Evolutionary conservation across 1,284 basidiomycete species (phyloP), one percentile per base, ranked within the genome.

Genomic region (Cutaneotrichosporon sp.): DNA sequence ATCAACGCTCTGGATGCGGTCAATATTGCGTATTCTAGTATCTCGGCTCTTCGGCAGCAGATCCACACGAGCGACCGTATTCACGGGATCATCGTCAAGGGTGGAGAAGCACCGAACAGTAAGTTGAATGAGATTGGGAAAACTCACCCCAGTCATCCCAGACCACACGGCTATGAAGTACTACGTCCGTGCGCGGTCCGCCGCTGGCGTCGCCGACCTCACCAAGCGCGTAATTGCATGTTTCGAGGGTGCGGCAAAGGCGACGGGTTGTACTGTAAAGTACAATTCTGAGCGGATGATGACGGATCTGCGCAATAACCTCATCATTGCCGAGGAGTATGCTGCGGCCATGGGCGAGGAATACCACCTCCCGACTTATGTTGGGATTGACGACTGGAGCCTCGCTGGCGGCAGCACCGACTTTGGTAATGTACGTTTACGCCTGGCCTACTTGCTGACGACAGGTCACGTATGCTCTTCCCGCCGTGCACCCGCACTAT

Each of bases 1-100:
- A 84, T 85, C 64, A 93, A 93, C 73, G 91, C 91, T 5, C 85
- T 91, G 50, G 91, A 92, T 76, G 92, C 90, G 0, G 91, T 89
- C 2, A 88, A 91, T 70, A 80, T 90, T 18, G 89, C 90, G 3
- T 94, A 94, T 78, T 85, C 85, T 9, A 84, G 85, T 63, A 84
- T 94, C 53, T 88, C 89, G 10, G 86, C 86, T 2, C 82, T 94
- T 52, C 85, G 91, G 16, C 90, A 90, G 76, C 88, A 91, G 78
- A 26, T 73, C n/a, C 64, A 56, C 40, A 52, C 65, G 7, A 58
- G 58, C 4, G 66, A 64, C 58, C 62, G 69, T 18, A 57, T 65
- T 9, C 66, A 68, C 8, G 66, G 66, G 14, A 63, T 68, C 56
- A 68, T 68, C 32, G 77, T 84, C 66, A 87, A 87, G 34, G 84